Percentiles rank a stretch among this genome's conserved stretches.
Conservation (phyloP, 2,329 filamentous ascomycete species). For the Monascus ruber region DNA sequence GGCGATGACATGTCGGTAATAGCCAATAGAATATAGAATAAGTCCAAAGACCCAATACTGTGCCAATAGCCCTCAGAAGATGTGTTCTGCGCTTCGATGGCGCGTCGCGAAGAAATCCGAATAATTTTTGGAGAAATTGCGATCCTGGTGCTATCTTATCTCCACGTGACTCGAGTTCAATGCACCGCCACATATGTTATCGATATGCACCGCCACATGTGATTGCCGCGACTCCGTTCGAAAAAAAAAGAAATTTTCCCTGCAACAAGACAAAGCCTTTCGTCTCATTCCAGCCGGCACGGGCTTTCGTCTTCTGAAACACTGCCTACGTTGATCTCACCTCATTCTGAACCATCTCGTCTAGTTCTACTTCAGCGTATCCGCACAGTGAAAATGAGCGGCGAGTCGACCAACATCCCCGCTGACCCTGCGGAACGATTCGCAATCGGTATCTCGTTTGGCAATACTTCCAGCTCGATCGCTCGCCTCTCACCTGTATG, state of each 20-base stretch:
- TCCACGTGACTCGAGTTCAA: background rate
- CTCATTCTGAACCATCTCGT: background rate
- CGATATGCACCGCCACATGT: background rate
- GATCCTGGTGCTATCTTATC: background rate
- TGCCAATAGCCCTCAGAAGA: too few species aligned
- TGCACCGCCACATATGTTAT: constrained; percentile 1
- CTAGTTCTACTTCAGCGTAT: constrained; percentile 4
- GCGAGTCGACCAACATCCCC: constrained; percentile 43
- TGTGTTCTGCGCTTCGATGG: too few species aligned
- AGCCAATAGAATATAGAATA: background rate
- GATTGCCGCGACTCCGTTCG: background rate
- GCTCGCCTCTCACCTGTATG: constrained; percentile 62
- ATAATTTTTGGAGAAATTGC: too few species aligned
- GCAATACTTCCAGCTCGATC: constrained; percentile 97
- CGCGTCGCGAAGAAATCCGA: too few species aligned
- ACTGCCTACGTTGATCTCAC: too few species aligned
- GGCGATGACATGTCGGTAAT: constrained; percentile 42
- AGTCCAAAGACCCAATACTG: too few species aligned
- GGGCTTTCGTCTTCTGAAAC: too few species aligned
- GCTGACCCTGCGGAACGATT: constrained; percentile 39
- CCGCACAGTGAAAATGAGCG: constrained; percentile 29
- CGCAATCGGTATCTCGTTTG: constrained; percentile 93
- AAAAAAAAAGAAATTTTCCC: constrained; percentile 21
- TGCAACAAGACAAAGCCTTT: background rate
- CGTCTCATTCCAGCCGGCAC: constrained; percentile 1